Conservation (phyloP, 1,139 yeast genomes). For the Kluyveromyces sp. region DNA sequence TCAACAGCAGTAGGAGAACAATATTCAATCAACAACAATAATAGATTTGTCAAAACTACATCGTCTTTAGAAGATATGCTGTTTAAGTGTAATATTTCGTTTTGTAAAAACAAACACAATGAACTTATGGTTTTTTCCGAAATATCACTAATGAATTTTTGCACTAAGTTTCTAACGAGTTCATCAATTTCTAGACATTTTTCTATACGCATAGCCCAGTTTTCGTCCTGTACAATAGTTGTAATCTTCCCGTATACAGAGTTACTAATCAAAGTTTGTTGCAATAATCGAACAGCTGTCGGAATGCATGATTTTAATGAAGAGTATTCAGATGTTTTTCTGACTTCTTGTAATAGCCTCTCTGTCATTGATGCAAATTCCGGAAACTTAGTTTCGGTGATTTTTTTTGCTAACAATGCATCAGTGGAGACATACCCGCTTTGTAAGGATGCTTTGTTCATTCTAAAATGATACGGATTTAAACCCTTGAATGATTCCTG, state of each 20-base stretch:
- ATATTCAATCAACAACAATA: background rate
- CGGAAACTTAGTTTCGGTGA: conserved; percentile 38
- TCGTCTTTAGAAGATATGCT: background rate
- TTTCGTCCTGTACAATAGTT: conserved; percentile 58
- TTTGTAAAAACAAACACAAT: conserved; percentile 30
- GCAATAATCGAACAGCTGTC: conserved; percentile 41
- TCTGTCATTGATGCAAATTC: conserved; percentile 22
- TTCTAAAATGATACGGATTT: conserved; percentile 55
- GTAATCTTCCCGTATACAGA: conserved; percentile 46
- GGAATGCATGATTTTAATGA: conserved; percentile 32
- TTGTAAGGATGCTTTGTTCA: conserved; percentile 37
- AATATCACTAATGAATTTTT: conserved; percentile 16
- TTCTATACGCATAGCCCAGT: conserved; percentile 69
- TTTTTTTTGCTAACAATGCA: conserved; percentile 37
- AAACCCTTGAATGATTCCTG: conserved; percentile 83
- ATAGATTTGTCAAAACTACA: background rate
- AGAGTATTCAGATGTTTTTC: conserved; percentile 12
- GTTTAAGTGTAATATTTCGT: conserved; percentile 31
- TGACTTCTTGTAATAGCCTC: background rate
- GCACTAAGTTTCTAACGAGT: conserved; percentile 38
- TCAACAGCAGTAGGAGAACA: background rate
- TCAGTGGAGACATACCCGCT: conserved; percentile 37
- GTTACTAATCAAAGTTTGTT: conserved; percentile 57
- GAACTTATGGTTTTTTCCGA: background rate
- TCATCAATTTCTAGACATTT: conserved; percentile 62